phyloP scores from a whole-genome alignment of 148 eudicot species.

The Fagopyrum homotropicum region DNA sequence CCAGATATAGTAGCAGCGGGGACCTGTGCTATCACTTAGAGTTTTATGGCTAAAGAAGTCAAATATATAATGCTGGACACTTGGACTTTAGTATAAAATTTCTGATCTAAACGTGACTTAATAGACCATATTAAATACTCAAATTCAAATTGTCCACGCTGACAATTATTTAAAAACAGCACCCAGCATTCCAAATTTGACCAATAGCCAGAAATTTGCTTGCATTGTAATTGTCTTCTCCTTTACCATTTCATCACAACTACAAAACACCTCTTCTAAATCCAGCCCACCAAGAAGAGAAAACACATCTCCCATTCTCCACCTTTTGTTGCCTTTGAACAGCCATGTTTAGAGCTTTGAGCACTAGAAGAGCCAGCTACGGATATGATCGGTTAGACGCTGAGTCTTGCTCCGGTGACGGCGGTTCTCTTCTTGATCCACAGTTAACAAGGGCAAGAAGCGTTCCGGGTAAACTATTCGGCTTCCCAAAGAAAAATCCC shows the following conservation, averaged over 20 bases:
- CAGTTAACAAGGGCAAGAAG: constrained; percentile 24
- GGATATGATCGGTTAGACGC: constrained; percentile 30
- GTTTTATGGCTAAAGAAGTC: constrained; percentile 7
- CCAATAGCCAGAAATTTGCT: background rate
- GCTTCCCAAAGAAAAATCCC: constrained; percentile 22
- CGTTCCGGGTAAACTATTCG: constrained; percentile 32
- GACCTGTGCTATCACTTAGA: background rate
- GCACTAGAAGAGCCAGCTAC: constrained; percentile 20
- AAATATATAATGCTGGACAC: background rate
- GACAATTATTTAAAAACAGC: background rate
- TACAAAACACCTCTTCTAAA: background rate
- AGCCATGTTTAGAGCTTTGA: constrained; percentile 35
- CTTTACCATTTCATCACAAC: background rate
- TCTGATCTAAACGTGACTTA: background rate
- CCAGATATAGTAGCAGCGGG: background rate
- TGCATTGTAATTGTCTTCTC: background rate
- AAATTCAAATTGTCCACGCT: constrained; percentile 3
- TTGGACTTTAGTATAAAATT: background rate
- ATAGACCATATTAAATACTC: background rate
- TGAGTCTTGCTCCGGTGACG: constrained; percentile 10
- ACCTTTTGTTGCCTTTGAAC: background rate
- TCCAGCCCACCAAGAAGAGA: background rate
- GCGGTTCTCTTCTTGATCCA: background rate
- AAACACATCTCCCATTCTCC: background rate
- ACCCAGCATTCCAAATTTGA: constrained; percentile 10